These are phyloP conservation scores for Trypanosoma platydactyli DNA, from an alignment of 208 protist genomes.

Conservation along the genomic window DNA sequence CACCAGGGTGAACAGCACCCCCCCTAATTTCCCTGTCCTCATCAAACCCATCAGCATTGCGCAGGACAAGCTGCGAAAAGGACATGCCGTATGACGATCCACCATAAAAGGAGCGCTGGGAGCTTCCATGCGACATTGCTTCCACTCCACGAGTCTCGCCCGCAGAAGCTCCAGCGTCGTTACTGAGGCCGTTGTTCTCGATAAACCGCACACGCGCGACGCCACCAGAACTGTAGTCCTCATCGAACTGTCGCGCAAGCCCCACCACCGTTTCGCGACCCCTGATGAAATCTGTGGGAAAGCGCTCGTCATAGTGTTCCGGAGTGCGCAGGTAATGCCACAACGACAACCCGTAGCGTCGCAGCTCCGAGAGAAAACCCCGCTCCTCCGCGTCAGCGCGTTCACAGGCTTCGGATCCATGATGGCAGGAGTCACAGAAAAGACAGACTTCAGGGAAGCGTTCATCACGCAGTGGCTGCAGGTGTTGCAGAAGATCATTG, in stretches of 20 bases:
- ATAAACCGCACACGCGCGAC: slow-evolving; percentile 65
- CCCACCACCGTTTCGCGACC: slow-evolving; percentile 57
- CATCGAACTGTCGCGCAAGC: slow-evolving; percentile 57
- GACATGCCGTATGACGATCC: slow-evolving; percentile 19
- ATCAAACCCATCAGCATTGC: background rate
- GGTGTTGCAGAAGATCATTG: slow-evolving; percentile 70
- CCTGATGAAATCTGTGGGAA: slow-evolving; percentile 59
- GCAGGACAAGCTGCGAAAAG: slow-evolving; percentile 28
- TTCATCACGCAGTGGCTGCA: slow-evolving; percentile 54
- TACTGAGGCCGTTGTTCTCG: slow-evolving; percentile 62
- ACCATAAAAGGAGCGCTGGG: slow-evolving; percentile 18
- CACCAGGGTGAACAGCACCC: background rate
- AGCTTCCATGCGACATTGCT: slow-evolving; percentile 2
- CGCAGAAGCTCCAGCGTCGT: slow-evolving; percentile 4
- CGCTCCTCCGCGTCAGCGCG: slow-evolving; percentile 43
- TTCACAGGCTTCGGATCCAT: slow-evolving; percentile 62
- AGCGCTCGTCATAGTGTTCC: slow-evolving; percentile 66
- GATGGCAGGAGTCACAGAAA: slow-evolving; percentile 80
- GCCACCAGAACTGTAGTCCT: slow-evolving; percentile 79
- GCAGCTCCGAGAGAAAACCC: slow-evolving; percentile 71
- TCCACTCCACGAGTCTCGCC: background rate
- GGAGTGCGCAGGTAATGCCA: slow-evolving; percentile 69
- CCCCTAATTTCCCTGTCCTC: background rate
- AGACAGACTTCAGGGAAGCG: slow-evolving; percentile 84
- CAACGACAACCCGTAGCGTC: slow-evolving; percentile 55